Percentiles rank a stretch among this genome's conserved stretches.
Conservation (phyloP, 345 rosid species). For the Eucalyptus tenuipes region DNA sequence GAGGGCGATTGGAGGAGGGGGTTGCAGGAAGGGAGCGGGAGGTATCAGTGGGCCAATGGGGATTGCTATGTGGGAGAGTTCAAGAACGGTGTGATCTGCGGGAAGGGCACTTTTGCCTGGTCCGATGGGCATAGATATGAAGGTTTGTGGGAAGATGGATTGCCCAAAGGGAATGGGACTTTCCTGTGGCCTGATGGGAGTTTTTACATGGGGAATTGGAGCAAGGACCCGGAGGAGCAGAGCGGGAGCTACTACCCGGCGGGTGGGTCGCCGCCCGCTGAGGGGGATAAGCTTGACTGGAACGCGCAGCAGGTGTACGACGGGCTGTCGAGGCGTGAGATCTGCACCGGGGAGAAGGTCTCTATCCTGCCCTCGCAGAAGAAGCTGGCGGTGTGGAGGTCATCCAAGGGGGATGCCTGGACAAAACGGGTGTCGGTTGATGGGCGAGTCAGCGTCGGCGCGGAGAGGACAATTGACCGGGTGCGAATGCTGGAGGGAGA, state of each 20-base stretch:
- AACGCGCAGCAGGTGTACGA: slow-evolving; percentile 50
- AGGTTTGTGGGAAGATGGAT: slow-evolving; percentile 69
- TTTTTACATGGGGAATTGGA: slow-evolving; percentile 81
- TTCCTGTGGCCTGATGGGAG: slow-evolving; percentile 72
- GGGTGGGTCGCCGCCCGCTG: slow-evolving; percentile 2
- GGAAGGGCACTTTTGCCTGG: slow-evolving; percentile 71
- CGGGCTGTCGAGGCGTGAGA: slow-evolving; percentile 14
- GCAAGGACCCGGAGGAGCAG: slow-evolving; percentile 61
- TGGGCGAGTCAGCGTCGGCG: slow-evolving; percentile 74
- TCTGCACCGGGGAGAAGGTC: slow-evolving; percentile 60
- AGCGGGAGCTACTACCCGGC: slow-evolving; percentile 70
- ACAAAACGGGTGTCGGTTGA: slow-evolving; percentile 69
- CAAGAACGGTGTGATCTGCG: slow-evolving; percentile 59
- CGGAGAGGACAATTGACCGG: slow-evolving; percentile 61
- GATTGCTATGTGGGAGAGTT: slow-evolving; percentile 59
- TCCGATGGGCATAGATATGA: slow-evolving; percentile 51
- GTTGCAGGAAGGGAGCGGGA: slow-evolving; percentile 70
- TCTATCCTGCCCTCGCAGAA: slow-evolving; percentile 77
- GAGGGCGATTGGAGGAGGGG: slow-evolving; percentile 93
- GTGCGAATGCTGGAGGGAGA: slow-evolving; percentile 57
- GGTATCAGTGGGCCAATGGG: slow-evolving; percentile 58
- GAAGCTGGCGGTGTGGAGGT: slow-evolving; percentile 66
- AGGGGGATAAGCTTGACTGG: slow-evolving; percentile 40
- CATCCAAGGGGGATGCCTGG: slow-evolving; percentile 37
- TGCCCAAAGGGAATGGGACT: slow-evolving; percentile 80